Conservation (phyloP, 805 yeast species). For the Clavispora fructus region DNA sequence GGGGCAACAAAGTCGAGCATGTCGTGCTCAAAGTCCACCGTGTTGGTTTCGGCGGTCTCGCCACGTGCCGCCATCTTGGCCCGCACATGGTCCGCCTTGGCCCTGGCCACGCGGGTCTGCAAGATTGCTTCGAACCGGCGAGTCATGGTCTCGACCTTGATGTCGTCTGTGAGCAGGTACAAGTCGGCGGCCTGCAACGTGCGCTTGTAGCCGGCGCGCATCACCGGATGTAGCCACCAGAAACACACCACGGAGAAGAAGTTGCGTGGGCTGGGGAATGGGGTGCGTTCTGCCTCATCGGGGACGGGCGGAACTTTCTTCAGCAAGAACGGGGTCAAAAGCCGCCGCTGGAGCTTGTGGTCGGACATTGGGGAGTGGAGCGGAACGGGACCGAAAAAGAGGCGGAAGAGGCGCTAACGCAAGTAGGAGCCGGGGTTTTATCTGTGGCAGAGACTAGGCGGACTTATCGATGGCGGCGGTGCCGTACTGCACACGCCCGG, state of each 20-base stretch:
- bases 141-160: slow-evolving; percentile 30
- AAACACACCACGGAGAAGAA: slow-evolving; percentile 43
- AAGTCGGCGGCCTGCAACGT: slow-evolving; percentile 64
- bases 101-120: slow-evolving; percentile 4
- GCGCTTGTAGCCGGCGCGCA: slow-evolving; percentile 66
- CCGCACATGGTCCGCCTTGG: slow-evolving; percentile 15
- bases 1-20: slow-evolving; percentile 27
- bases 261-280: slow-evolving; percentile 42
- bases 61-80: slow-evolving; percentile 24
- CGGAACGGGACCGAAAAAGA: too few relatives aligned
- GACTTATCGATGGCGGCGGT: too few relatives aligned
- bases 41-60: slow-evolving; percentile 12
- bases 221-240: slow-evolving; percentile 64
- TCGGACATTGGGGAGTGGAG: not conserved
- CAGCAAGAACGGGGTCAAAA: slow-evolving; percentile 28
- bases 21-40: slow-evolving; percentile 14
- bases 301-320: slow-evolving; percentile 48
- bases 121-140: slow-evolving; percentile 19
- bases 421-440: too few relatives aligned
- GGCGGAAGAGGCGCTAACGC: too few relatives aligned
- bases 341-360: slow-evolving; percentile 24
- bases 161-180: slow-evolving; percentile 32
- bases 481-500: too few relatives aligned
- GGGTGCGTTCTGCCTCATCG: slow-evolving; percentile 41
- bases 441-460: too few relatives aligned